A percentile compares a stretch with the other conserved stretches of the same genome.
Evolutionary conservation across 106 monocot species (phyloP).

Genomic region (Vanilla planifolia): DNA sequence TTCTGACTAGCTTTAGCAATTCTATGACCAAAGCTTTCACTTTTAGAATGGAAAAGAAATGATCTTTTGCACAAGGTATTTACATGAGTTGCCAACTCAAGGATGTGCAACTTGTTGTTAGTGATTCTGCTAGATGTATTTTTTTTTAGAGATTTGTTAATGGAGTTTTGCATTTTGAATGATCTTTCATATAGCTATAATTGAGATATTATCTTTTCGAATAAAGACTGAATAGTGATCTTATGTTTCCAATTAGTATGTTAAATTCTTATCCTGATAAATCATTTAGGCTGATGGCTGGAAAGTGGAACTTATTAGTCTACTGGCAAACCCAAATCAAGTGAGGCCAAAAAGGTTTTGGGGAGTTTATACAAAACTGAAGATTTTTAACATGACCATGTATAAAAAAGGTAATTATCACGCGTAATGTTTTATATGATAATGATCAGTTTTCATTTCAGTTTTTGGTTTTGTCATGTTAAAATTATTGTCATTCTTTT

Average conservation of each 20-base stretch:
- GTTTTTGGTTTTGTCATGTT: background rate
- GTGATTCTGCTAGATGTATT: too few species aligned
- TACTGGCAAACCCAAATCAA: slow-evolving; percentile 89
- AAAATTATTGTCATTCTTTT: slow-evolving; percentile 5
- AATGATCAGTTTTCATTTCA: background rate
- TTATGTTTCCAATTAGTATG: background rate
- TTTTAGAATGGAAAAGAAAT: too few species aligned
- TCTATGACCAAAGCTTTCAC: too few species aligned
- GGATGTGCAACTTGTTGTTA: too few species aligned
- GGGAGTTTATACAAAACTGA: slow-evolving; percentile 98
- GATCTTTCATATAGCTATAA: background rate
- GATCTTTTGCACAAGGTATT: too few species aligned
- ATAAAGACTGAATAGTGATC: background rate
- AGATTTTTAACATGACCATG: slow-evolving; percentile 87
- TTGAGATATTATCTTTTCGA: background rate
- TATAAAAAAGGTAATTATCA: slow-evolving; percentile 97
- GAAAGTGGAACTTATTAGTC: slow-evolving; percentile 76
- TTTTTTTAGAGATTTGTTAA: too few species aligned
- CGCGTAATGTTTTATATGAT: too few species aligned
- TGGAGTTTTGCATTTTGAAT: too few species aligned
- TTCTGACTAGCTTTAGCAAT: too few species aligned
- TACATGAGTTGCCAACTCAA: too few species aligned
- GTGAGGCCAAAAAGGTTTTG: slow-evolving; percentile 92
- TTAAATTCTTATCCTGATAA: slow-evolving; percentile 7
- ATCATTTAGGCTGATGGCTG: slow-evolving; percentile 90